Conservation (phyloP, 2,329 filamentous ascomycete genomes). For the Colletotrichum coccodes region DNA sequence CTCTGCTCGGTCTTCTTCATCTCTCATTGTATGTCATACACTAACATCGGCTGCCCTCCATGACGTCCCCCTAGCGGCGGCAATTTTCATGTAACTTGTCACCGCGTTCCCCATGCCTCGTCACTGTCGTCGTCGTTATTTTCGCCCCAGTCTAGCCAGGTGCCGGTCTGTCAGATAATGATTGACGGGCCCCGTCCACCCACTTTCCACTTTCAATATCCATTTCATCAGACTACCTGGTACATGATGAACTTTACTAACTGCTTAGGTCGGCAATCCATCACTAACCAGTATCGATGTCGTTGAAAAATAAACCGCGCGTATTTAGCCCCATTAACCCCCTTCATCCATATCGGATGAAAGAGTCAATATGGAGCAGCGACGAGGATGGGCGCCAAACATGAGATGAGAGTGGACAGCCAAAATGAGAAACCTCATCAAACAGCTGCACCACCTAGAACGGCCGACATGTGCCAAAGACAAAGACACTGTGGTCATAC, state of each 20-base stretch:
- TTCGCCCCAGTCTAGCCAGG: constrained; percentile 1
- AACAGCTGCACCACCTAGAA: constrained; percentile 5
- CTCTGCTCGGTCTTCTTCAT: not conserved
- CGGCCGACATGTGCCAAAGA: not conserved
- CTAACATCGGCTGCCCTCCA: not conserved
- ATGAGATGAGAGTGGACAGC: constrained; percentile 15
- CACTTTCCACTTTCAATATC: constrained; percentile 19
- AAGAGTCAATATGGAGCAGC: constrained; percentile 3
- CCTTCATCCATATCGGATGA: constrained; percentile 4
- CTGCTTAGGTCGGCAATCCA: not conserved
- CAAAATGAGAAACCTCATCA: constrained; percentile 17
- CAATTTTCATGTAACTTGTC: not conserved
- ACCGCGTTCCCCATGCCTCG: not conserved
- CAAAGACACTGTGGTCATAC: not conserved
- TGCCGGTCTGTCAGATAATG: constrained; percentile 10
- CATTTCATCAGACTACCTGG: constrained; percentile 12
- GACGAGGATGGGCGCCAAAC: not conserved
- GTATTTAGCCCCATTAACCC: not conserved
- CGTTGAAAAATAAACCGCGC: not conserved
- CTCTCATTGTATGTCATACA: not conserved
- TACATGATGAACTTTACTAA: not conserved
- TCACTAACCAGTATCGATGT: not conserved
- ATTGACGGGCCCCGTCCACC: constrained; percentile 20
- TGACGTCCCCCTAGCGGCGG: not conserved
- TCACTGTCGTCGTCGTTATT: not conserved